Evolutionary conservation across 495 filamentous ascomycete species (phyloP).

Genomic region (Hypoxylon rickii): DNA sequence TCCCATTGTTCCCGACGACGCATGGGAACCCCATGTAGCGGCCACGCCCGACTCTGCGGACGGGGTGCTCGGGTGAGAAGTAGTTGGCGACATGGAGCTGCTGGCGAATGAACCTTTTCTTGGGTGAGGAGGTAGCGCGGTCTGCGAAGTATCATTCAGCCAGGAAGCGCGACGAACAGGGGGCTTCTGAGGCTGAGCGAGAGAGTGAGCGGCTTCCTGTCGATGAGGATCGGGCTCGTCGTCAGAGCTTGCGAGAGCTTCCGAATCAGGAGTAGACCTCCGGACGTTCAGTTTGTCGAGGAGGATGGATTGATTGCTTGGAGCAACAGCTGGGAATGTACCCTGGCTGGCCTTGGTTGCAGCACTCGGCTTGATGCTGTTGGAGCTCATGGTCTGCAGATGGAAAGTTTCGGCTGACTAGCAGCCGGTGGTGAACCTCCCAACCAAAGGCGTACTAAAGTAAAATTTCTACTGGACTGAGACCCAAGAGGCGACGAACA

Average conservation of each 20-base stretch:
- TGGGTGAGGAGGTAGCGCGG: slow-evolving; percentile 43
- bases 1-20: slow-evolving; percentile 52
- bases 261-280: slow-evolving; percentile 84
- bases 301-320: slow-evolving; percentile 62
- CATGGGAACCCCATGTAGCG: slow-evolving; percentile 65
- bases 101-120: slow-evolving; percentile 66
- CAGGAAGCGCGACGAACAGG: slow-evolving; percentile 63
- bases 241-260: slow-evolving; percentile 89
- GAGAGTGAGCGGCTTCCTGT: slow-evolving; percentile 50
- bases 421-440: slow-evolving; percentile 11
- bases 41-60: slow-evolving; percentile 63
- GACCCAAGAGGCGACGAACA: neutral
- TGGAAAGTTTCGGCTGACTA: slow-evolving; percentile 19
- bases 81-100: slow-evolving; percentile 72
- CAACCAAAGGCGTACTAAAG: neutral
- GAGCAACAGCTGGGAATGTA: slow-evolving; percentile 41
- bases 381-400: slow-evolving; percentile 51
- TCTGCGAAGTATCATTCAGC: slow-evolving; percentile 62
- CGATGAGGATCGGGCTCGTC: slow-evolving; percentile 72
- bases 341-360: slow-evolving; percentile 48
- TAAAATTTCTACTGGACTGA: neutral
- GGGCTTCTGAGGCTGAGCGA: slow-evolving; percentile 53
- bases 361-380: slow-evolving; percentile 45
- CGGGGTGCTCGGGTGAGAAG: slow-evolving; percentile 76
- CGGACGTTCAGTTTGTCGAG: slow-evolving; percentile 78